phyloP scores from a whole-genome alignment of 257 asterid species.

The Phtheirospermum japonicum region DNA sequence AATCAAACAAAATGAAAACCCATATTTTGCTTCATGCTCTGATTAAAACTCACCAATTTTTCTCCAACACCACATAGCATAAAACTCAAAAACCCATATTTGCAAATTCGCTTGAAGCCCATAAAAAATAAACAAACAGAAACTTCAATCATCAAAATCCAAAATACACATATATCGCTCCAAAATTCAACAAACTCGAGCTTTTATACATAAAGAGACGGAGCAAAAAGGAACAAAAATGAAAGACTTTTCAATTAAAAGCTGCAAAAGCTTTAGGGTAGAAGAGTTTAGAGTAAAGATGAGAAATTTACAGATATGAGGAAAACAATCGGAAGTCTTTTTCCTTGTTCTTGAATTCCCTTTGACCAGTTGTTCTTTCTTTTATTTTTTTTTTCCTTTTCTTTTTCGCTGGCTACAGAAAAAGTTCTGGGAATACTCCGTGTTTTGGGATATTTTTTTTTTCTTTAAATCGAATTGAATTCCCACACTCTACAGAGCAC shows the following conservation, averaged over 20 bases:
- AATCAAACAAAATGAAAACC: slow-evolving; percentile 19
- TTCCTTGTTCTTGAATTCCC: slow-evolving; percentile 25
- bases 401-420: too few relatives aligned
- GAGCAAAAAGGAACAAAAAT: not conserved
- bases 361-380: not conserved
- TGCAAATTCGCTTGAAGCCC: not conserved
- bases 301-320: slow-evolving; percentile 13
- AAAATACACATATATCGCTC: slow-evolving; percentile 1
- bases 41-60: too few relatives aligned
- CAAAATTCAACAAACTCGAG: slow-evolving; percentile 1
- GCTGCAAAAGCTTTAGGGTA: slow-evolving; percentile 3
- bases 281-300: slow-evolving; percentile 15
- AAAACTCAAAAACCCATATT: slow-evolving; percentile 30
- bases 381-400: too few relatives aligned
- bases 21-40: slow-evolving; percentile 18
- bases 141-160: slow-evolving; percentile 15
- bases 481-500: not conserved
- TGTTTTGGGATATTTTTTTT: not conserved
- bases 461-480: not conserved
- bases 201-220: too few relatives aligned
- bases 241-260: too few relatives aligned
- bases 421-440: not conserved
- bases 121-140: slow-evolving; percentile 18
- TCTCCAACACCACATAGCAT: slow-evolving; percentile 22
- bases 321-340: not conserved